These are phyloP conservation scores for Silene coronaria DNA, from an alignment of 179 eudicot genomes.

Conservation along the genomic window DNA sequence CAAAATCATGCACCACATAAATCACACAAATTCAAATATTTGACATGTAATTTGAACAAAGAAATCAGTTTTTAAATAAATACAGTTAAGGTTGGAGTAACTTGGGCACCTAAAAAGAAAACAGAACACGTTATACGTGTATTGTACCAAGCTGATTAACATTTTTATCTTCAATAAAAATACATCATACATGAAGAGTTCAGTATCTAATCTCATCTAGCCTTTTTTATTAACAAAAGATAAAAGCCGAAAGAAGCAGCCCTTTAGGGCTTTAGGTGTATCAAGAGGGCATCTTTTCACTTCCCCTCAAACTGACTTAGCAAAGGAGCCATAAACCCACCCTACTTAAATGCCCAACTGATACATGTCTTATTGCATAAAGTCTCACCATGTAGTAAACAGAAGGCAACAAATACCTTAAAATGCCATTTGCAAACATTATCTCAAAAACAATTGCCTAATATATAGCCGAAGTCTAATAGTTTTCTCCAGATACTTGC, in stretches of 20 bases:
- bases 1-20: too few relatives aligned
- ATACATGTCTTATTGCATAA: neutral
- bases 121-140: neutral
- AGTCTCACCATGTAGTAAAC: neutral
- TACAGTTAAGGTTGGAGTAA: neutral
- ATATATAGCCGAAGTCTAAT: too few relatives aligned
- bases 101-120: neutral
- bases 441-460: neutral
- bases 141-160: neutral
- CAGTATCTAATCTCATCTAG: neutral
- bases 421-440: neutral
- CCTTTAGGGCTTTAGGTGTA: neutral
- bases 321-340: neutral
- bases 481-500: too few relatives aligned
- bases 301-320: neutral
- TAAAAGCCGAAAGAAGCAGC: neutral
- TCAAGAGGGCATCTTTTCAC: neutral
- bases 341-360: neutral
- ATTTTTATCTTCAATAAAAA: neutral
- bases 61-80: neutral
- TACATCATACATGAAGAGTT: neutral
- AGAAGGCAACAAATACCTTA: neutral
- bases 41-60: too few relatives aligned
- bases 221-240: neutral
- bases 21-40: too few relatives aligned